Base-by-base conservation (phyloP, 805 yeast species). In the Hanseniaspora jakobsenii region DNA sequence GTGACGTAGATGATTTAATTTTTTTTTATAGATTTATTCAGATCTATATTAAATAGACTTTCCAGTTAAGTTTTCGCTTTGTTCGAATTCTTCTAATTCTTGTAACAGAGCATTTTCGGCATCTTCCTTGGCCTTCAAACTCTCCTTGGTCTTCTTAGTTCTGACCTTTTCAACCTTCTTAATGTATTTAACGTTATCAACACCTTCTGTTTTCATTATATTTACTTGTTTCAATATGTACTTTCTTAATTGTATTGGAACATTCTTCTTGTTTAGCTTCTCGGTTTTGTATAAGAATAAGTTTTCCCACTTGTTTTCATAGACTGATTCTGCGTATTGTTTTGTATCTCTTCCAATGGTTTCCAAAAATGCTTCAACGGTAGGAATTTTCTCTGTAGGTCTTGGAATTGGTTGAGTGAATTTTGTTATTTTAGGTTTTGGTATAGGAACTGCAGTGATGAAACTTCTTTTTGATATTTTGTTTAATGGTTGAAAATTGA, bases 171-270 rank as follows among this genome's bases (percentile, higher is more conserved):
- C 78, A n/a, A 87, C 84, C 50, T 66, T 61, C 52, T 72, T 72
- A 51, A 74, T 67, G 55, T 77, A 81, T 47, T 65, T 55, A 47
- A 81, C 64, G 17, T 71, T 67, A 12, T 52, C 54, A 44, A 67
- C 70, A 16, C 35, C 39, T 44, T 78, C 75, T 49, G 73, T 70
- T 53, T 74, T 71, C 55, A 69, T 79, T 53, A 71, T 74, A 55
- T 86, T 78, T 38, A 74, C 69, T 78, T 93, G 86, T 36, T 71
- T 66, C 49, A 85, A 62, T 48, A 87, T 71, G 63, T 82, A 82
- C 56, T 78, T 73, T 59, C 96, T 71, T 36, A 78, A 70, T 36
- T 75, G 69, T 2, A 76, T 70, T 46, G 83, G 89, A 27, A 89
- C 67, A 14, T 96, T 96, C 59, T 75, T 69, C 38, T 73, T 75